phyloP scores from a whole-genome alignment of 768 basidiomycete genomes.

The Pholiota molesta region DNA sequence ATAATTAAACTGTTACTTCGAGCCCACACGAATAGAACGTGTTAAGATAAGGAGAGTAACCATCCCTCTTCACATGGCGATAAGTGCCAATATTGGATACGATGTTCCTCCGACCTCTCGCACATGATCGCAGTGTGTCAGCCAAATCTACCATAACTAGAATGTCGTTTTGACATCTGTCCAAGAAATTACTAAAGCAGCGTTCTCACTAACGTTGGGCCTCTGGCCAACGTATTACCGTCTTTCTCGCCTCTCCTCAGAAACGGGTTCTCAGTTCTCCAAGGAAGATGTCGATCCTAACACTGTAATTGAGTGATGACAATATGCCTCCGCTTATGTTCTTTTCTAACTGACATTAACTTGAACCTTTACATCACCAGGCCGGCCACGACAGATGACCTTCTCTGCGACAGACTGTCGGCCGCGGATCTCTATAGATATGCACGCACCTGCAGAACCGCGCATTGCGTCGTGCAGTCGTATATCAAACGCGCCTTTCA shows the following conservation, averaged over 20 bases:
- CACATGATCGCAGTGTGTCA: slow-evolving; percentile 3
- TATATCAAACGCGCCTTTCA: slow-evolving; percentile 13
- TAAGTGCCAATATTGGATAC: slow-evolving; percentile 3
- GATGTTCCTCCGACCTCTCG: not conserved
- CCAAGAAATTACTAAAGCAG: slow-evolving; percentile 3
- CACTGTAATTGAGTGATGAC: not conserved
- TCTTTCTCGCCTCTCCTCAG: not conserved
- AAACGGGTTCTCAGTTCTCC: not conserved
- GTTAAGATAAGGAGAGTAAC: slow-evolving; percentile 2
- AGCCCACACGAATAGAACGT: not conserved
- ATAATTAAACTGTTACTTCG: not conserved
- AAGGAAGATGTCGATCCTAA: not conserved
- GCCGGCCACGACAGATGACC: slow-evolving; percentile 7
- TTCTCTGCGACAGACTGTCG: slow-evolving; percentile 5
- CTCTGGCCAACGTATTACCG: not conserved
- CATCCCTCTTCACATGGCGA: slow-evolving; percentile 1
- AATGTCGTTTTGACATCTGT: not conserved
- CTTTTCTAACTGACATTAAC: not conserved
- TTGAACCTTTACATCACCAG: not conserved
- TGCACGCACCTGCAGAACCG: slow-evolving; percentile 1
- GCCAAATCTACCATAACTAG: not conserved
- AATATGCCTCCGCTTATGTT: not conserved
- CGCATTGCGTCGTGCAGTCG: not conserved
- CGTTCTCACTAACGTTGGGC: not conserved
- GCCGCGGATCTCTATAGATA: slow-evolving; percentile 7